phyloP scores from a whole-genome alignment of 208 protist genomes.

The Phytomonas sp. region DNA sequence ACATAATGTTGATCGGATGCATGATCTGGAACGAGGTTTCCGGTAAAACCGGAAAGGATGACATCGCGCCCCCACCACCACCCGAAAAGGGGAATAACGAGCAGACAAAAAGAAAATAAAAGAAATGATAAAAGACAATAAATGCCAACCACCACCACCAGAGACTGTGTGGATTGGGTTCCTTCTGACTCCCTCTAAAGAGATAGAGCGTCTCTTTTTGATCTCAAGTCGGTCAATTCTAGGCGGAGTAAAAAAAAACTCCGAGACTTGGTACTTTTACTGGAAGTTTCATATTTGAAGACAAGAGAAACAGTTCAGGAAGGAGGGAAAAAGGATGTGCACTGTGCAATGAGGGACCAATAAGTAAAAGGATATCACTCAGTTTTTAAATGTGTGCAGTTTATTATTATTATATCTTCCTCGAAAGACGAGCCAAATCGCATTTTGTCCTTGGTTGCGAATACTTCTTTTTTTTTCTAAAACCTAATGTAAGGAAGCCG shows the following conservation, averaged over 20 bases:
- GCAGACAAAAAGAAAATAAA: neutral
- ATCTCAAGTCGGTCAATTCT: too few relatives aligned
- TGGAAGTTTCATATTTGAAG: too few relatives aligned
- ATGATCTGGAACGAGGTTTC: constrained; percentile 20
- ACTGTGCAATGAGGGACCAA: too few relatives aligned
- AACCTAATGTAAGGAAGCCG: constrained; percentile 30
- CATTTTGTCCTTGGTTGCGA: neutral
- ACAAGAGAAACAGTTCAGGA: too few relatives aligned
- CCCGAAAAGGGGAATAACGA: neutral
- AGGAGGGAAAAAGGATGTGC: too few relatives aligned
- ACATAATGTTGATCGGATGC: constrained; percentile 48
- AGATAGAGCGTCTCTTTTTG: neutral
- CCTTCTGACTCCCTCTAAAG: neutral
- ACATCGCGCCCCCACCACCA: neutral
- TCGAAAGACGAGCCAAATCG: neutral
- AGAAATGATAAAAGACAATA: neutral
- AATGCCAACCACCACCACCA: neutral
- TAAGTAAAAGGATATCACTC: neutral
- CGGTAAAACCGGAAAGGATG: neutral
- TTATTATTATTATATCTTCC: neutral
- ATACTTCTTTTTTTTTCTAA: neutral
- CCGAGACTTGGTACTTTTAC: too few relatives aligned
- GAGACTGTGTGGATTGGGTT: neutral
- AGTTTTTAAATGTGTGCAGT: neutral
- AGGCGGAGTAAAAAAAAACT: too few relatives aligned